phyloP scores from a whole-genome alignment of 768 basidiomycete genomes.

The Tubosaeta brunneosetosa region DNA sequence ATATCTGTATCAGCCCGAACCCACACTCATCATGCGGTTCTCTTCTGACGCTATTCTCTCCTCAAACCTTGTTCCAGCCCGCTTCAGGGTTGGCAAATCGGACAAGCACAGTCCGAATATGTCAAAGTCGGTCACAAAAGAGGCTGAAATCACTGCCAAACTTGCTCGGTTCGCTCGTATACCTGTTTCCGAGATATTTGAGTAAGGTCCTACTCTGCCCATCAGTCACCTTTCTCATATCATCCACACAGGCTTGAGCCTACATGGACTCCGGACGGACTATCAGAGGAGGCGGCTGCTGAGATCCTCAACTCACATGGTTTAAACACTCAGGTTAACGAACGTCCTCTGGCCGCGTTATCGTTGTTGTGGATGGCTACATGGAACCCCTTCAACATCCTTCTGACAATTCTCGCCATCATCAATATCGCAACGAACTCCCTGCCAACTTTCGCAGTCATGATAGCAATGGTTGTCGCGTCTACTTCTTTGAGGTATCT shows the following conservation, averaged over 20 bases:
- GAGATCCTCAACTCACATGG: slow-evolving; percentile 22
- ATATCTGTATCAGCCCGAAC: slow-evolving; percentile 11
- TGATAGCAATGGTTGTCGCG: slow-evolving; percentile 34
- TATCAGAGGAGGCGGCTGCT: slow-evolving; percentile 18
- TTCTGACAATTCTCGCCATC: slow-evolving; percentile 28
- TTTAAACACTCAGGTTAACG: slow-evolving; percentile 26
- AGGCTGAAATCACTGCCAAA: slow-evolving; percentile 18
- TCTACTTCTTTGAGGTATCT: slow-evolving; percentile 30
- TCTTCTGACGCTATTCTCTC: slow-evolving; percentile 17
- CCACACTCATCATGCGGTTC: slow-evolving; percentile 19
- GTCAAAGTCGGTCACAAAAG: slow-evolving; percentile 14
- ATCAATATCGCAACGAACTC: slow-evolving; percentile 33
- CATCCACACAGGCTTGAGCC: slow-evolving; percentile 21
- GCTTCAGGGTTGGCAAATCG: slow-evolving; percentile 13
- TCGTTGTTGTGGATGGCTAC: slow-evolving; percentile 30
- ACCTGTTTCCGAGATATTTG: slow-evolving; percentile 20
- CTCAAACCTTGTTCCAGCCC: slow-evolving; percentile 20
- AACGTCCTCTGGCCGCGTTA: slow-evolving; percentile 29
- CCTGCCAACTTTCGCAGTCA: slow-evolving; percentile 30
- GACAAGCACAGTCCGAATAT: slow-evolving; percentile 25
- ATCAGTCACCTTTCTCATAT: background rate
- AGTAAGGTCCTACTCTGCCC: slow-evolving; percentile 9
- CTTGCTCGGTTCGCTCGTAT: slow-evolving; percentile 27
- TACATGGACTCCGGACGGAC: slow-evolving; percentile 21
- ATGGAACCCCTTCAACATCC: slow-evolving; percentile 33